phyloP scores from a whole-genome alignment of 495 filamentous ascomycete species.

The Extremus antarcticus region DNA sequence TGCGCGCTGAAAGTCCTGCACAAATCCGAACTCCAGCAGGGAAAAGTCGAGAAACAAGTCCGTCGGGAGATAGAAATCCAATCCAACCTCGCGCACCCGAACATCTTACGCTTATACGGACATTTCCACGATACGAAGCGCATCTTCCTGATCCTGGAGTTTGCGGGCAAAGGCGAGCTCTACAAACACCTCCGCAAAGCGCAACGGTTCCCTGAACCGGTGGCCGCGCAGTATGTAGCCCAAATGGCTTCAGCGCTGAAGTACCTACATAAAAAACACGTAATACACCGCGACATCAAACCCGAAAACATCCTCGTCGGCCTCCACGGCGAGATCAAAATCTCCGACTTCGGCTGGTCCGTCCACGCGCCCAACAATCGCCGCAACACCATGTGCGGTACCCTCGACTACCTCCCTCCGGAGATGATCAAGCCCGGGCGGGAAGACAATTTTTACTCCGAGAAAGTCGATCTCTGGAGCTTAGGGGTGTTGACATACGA shows the following conservation, averaged over 20 bases:
- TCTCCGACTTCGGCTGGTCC: slow-evolving; percentile 97
- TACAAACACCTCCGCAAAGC: slow-evolving; percentile 93
- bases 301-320: slow-evolving; percentile 97
- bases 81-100: slow-evolving; percentile 89
- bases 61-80: slow-evolving; percentile 97
- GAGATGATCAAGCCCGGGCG: slow-evolving; percentile 85
- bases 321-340: slow-evolving; percentile 96
- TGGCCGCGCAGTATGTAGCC: slow-evolving; percentile 93
- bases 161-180: slow-evolving; percentile 86
- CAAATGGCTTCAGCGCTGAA: slow-evolving; percentile 91
- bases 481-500: slow-evolving; percentile 93
- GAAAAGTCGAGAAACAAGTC: slow-evolving; percentile 92
- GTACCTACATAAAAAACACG: slow-evolving; percentile 94
- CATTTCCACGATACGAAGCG: slow-evolving; percentile 97
- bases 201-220: slow-evolving; percentile 85
- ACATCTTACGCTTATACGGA: slow-evolving; percentile 85
- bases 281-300: slow-evolving; percentile 98
- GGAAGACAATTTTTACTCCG: slow-evolving; percentile 70
- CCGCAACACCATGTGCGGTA: slow-evolving; percentile 91
- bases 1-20: slow-evolving; percentile 95
- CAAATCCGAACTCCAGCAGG: slow-evolving; percentile 85
- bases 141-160: slow-evolving; percentile 92
- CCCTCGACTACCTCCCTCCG: slow-evolving; percentile 90
- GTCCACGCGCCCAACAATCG: slow-evolving; percentile 95
- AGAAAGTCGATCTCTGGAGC: slow-evolving; percentile 95